A percentile compares a stretch with the other conserved stretches of the same genome.
phyloP scores from a whole-genome alignment of 2,329 filamentous ascomycete genomes.

The Scedosporium aurantiacum region DNA sequence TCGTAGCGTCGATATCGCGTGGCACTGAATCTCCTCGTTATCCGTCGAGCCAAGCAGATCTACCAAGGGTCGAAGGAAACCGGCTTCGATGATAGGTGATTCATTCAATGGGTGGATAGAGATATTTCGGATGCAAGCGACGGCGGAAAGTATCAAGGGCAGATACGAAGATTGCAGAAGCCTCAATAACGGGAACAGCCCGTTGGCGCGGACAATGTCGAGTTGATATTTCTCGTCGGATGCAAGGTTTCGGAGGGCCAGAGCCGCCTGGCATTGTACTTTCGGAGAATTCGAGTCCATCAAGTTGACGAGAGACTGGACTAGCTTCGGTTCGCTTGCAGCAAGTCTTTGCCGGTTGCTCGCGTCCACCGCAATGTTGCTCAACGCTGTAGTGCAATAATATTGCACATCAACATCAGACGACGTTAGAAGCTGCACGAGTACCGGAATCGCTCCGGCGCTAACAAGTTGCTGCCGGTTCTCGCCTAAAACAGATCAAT shows the following conservation, averaged over 20 bases:
- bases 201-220: slow-evolving; percentile 85
- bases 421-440: slow-evolving; percentile 88
- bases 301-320: slow-evolving; percentile 85
- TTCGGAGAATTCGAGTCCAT: slow-evolving; percentile 98
- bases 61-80: slow-evolving; percentile 86
- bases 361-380: slow-evolving; percentile 93
- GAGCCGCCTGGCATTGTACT: slow-evolving; percentile 92
- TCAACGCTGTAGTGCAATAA: slow-evolving; percentile 96
- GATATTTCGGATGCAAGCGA: slow-evolving; percentile 97
- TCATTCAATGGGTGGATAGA: slow-evolving; percentile 97
- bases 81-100: slow-evolving; percentile 95
- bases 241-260: slow-evolving; percentile 87
- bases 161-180: slow-evolving; percentile 92
- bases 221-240: slow-evolving; percentile 98
- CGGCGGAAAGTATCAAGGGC: slow-evolving; percentile 88
- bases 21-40: slow-evolving; percentile 97
- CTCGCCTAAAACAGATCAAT: slow-evolving; percentile 52
- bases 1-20: slow-evolving; percentile 91
- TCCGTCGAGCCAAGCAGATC: slow-evolving; percentile 90
- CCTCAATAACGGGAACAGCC: slow-evolving; percentile 73
- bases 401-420: slow-evolving; percentile 96
- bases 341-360: slow-evolving; percentile 85
- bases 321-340: slow-evolving; percentile 79
- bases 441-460: slow-evolving; percentile 91
- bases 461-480: slow-evolving; percentile 96